Conservation (phyloP, 768 basidiomycete genomes). For the Hygrophoropsis aurantiaca region DNA sequence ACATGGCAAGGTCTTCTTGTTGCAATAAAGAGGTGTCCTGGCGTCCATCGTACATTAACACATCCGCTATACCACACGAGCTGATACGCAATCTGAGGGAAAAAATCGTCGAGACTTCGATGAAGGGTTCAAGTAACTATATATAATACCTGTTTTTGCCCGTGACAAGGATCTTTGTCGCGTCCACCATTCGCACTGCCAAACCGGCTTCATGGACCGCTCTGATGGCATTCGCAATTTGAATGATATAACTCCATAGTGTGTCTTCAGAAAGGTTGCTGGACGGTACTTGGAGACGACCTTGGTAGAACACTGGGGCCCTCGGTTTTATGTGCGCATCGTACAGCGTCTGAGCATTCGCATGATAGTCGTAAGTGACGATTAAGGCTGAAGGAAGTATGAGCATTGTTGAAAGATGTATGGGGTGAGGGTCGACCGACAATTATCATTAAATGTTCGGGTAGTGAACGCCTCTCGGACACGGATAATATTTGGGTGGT, state of each 20-base stretch:
- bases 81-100: conserved; percentile 71
- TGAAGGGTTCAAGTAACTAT: not conserved
- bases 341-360: conserved; percentile 77
- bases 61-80: conserved; percentile 85
- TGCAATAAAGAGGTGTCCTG: conserved; percentile 61
- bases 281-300: conserved; percentile 34
- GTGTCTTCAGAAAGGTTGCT: conserved; percentile 67
- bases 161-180: conserved; percentile 84
- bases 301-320: conserved; percentile 35
- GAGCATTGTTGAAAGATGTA: conserved; percentile 9
- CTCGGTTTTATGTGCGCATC: conserved; percentile 74
- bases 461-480: conserved; percentile 95
- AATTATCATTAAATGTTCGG: conserved; percentile 86
- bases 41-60: conserved; percentile 72
- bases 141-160: conserved; percentile 76
- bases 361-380: conserved; percentile 87
- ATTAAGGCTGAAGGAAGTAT: conserved; percentile 64
- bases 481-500: conserved; percentile 82
- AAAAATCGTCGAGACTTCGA: conserved; percentile 1
- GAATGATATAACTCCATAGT: conserved; percentile 91
- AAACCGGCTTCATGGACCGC: conserved; percentile 79
- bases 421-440: conserved; percentile 44
- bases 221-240: conserved; percentile 86
- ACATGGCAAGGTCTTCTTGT: conserved; percentile 87
- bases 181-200: conserved; percentile 80